Evolutionary conservation across 208 protist genomes (phyloP), one percentile per base, ranked within the genome.

Genomic region (Porcisia deanei): DNA sequence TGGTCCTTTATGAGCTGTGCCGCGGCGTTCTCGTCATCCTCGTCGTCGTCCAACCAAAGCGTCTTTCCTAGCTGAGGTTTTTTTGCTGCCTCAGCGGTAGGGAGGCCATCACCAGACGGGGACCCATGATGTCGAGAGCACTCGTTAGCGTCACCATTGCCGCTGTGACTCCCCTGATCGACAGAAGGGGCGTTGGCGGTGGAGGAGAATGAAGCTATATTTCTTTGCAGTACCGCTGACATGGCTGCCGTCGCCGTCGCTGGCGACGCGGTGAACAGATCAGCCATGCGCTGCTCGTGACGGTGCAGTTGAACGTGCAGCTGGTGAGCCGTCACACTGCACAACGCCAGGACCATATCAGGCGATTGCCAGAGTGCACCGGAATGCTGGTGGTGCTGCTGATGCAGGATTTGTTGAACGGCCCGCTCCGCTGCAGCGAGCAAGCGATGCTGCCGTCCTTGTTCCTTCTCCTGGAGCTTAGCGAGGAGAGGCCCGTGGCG

Each of bases 401-500:
- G 72, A 10, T 52, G 72, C 43, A 82, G 66, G 2, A 77, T 59
- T 37, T 45, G 55, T 57, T 82, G 77, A 25, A 77, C 65, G 39
- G 72, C 71, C 10, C 72, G 77, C 66, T 82, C 59, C 0, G 77
- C 72, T 18, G 77, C 71, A 5, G 77, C 71, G 45, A 82, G 66
- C 20, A 82, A 59, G 41, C 77, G 77, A 47, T 82, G 72, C 20
- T 77, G 77, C 43, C 68, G 73, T 57, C 55, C 47, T 52, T 82
- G 72, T 53, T 61, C 63, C 57, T 30, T 25, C 77, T 73, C 77
- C 4, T 54, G 47, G 6, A 47, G 71, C 25, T 16, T 7, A 18
- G 39, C 34, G 20, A 76, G 55, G 58, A 69, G 58, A 2, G 47
- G 59, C 53, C 0, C 60, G 49, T 68, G 57, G 20, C 68, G 49